Evolutionary conservation across 1,284 basidiomycete genomes (phyloP), one percentile per base, ranked within the genome.

Genomic region (Cryptococcus maquisensis): DNA sequence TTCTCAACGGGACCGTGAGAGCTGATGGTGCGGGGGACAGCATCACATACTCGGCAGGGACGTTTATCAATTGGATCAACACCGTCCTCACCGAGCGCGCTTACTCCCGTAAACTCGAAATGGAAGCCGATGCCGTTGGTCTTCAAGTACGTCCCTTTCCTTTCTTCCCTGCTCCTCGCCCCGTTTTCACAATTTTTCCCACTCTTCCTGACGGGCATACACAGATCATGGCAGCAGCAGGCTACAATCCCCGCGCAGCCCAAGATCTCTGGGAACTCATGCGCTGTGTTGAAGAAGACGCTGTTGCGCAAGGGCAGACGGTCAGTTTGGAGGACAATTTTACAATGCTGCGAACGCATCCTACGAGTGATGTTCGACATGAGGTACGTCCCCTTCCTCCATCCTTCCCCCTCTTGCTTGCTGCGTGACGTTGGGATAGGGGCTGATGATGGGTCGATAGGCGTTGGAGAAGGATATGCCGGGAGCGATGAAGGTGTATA

Each of bases 41-140:
- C 28, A 65, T 81, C 35, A 78, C 77, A 38, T 79, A 81, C 59
- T 75, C 75, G 2, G 73, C 79, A 6, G 78, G 73, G 1, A 60
- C 78, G 16, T 71, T 71, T 47, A 76, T 81, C 62, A 81, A 80
- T 54, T 77, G 76, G 63, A 59, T 80, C 38, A 79, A 80, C 58
- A 76, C 81, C 49, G 68, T 78, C 18, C 74, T 81, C 0, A 78
- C 79, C 3, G 72, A 78, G 49, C 64, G 79, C 21, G 79, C 80
- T 2, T 81, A 77, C 57, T 79, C 78, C 23, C 70, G 79, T 38
- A 80, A 80, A 63, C 63, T 81, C 16, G 80, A 81, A 61, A 73
- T 73, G 61, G 80, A 81, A 60, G 80, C 80, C 1, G 80, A 81
- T 54, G 64, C 72, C 10, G 73, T 81, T 1, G 80, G 80, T 3